Evolutionary conservation across 257 asterid species (phyloP), one percentile per base, ranked within the genome.

Genomic region (Salvia splendens): DNA sequence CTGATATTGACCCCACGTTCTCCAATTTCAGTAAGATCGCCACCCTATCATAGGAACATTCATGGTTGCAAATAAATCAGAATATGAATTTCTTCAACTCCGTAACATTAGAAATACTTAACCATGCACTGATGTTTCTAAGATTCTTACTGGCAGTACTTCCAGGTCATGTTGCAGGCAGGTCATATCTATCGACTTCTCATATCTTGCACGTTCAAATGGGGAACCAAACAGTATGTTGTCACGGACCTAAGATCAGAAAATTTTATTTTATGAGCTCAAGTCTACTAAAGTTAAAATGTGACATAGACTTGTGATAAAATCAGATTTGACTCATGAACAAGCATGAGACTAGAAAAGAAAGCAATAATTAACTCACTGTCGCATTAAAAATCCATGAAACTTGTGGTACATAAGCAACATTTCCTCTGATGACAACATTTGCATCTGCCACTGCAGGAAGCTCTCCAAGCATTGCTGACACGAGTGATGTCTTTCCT

Each of bases 331-430:
- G 30, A 42, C 9, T n/a, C 41, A 56, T 55, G 40, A 65, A 69
- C 36, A 14, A 68, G 55, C 40, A 40, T 46, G 36, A 40, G 41
- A 28, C 53, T 62, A 9, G 2, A 54, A 48, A 65, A 64, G 28
- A 71, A 54, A 46, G 59, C 61, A 71, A 1, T 12, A 38, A 48
- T 59, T 51, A 68, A 82, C 96, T 69, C 79, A 94, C 97, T 49
- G 97, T 90, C 17, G 99, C 99, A 77, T 94, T 94, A 75, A 94
- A 94, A 66, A 94, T 94, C 99, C 99, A 94, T 57, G 99, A 94
- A 79, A 94, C 83, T 83, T 94, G 99, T 49, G 97, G 95, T 24
- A 90, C 97, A 64, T 86, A 94, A 49, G 99, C 96, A 76, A 88
- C 96, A 32, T 86, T 81, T 76, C 99, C 99, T 84, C 97, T 87